phyloP scores from a whole-genome alignment of 31 red algal genomes.

The Porphyra umbilicalis region DNA sequence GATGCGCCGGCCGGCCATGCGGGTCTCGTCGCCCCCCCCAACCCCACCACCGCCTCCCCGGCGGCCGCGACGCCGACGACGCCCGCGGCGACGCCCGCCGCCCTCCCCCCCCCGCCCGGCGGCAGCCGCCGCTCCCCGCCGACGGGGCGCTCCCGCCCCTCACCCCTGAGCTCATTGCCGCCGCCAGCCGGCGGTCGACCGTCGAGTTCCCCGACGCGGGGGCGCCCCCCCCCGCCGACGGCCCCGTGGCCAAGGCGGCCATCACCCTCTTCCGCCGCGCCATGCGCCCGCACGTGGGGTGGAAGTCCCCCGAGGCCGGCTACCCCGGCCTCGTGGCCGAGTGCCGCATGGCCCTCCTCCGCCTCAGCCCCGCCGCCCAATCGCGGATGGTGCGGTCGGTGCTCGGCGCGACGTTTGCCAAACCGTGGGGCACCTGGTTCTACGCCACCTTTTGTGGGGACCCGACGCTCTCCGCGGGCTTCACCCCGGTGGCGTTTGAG shows the following conservation, averaged over 20 bases:
- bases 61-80: no score
- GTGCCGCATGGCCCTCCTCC: slow-evolving; percentile 42
- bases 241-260: slow-evolving; percentile 22
- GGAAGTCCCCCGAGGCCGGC: slow-evolving; percentile 19
- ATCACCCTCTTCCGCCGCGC: slow-evolving; percentile 39
- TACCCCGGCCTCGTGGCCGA: slow-evolving; percentile 79
- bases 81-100: no score
- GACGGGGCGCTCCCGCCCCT: no score
- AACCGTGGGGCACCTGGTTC: slow-evolving; percentile 24
- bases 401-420: slow-evolving; percentile 40
- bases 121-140: no score
- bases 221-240: slow-evolving; percentile 21
- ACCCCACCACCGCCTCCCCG: no score
- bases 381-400: slow-evolving; percentile 27
- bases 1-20: no score
- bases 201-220: slow-evolving; percentile 19
- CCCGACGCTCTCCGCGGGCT: slow-evolving; percentile 28
- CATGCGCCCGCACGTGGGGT: slow-evolving; percentile 37
- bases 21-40: no score
- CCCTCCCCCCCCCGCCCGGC: no score
- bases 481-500: slow-evolving; percentile 60
- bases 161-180: no score
- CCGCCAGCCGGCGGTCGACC: no score
- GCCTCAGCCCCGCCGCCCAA: slow-evolving; percentile 27
- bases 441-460: slow-evolving; percentile 40